Conservation (phyloP, 2,329 filamentous ascomycete genomes). For the Colletotrichum trifolii region DNA sequence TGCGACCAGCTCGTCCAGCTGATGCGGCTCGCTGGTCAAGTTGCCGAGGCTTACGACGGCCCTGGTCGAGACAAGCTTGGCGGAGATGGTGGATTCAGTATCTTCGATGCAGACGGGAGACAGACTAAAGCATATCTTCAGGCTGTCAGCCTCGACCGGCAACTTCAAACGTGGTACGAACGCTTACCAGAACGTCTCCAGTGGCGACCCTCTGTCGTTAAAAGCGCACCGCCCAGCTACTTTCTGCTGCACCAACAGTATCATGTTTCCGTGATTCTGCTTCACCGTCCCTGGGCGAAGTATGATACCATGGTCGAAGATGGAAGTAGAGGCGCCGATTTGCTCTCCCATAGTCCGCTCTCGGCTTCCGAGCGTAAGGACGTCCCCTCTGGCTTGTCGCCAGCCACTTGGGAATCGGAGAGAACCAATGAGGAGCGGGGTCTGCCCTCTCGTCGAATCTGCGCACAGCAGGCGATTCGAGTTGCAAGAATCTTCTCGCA, state of each 20-base stretch:
- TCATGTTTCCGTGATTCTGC: constrained; percentile 62
- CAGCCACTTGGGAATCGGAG: constrained; percentile 42
- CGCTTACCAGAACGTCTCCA: constrained; percentile 59
- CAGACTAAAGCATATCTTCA: constrained; percentile 61
- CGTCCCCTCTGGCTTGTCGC: constrained; percentile 37
- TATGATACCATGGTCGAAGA: constrained; percentile 55
- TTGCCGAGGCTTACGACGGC: constrained; percentile 57
- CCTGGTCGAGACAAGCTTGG: constrained; percentile 47
- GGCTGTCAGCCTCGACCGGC: constrained; percentile 62
- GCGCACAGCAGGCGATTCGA: constrained; percentile 64
- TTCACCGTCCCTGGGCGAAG: constrained; percentile 64
- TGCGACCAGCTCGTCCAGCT: constrained; percentile 64
- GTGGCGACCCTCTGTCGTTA: constrained; percentile 63
- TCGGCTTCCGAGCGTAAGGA: constrained; percentile 36
- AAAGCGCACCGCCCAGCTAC: constrained; percentile 60
- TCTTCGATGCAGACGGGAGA: constrained; percentile 44
- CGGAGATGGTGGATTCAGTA: constrained; percentile 42
- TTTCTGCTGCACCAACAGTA: constrained; percentile 68
- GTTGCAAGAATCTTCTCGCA: constrained; percentile 66
- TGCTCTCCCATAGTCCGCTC: constrained; percentile 41
- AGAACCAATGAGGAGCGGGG: constrained; percentile 55
- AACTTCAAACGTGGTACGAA: constrained; percentile 65
- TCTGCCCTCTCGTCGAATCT: constrained; percentile 61
- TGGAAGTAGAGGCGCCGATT: constrained; percentile 46
- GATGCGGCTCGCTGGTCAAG: constrained; percentile 65